phyloP scores from a whole-genome alignment of 257 asterid species.

The Salvia hispanica region DNA sequence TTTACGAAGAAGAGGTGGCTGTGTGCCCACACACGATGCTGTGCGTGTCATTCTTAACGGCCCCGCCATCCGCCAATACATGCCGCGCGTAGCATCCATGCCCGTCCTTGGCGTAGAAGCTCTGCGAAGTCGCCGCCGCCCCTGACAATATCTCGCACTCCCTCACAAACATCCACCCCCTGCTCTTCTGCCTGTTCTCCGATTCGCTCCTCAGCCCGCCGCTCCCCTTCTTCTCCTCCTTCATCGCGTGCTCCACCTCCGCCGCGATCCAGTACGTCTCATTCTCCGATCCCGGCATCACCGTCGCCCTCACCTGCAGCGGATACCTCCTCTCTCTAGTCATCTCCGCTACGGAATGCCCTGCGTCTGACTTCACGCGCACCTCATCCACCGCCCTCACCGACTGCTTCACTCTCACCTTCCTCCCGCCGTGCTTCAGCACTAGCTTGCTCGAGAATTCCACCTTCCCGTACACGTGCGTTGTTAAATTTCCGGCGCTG shows the following conservation, averaged over 20 bases:
- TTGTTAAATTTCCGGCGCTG: constrained; percentile 68
- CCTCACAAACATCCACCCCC: constrained; percentile 69
- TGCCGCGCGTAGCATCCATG: constrained; percentile 47
- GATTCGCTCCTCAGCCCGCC: constrained; percentile 32
- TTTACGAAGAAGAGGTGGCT: constrained; percentile 19
- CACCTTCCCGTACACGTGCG: constrained; percentile 34
- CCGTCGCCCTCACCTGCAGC: constrained; percentile 38
- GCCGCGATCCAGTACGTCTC: constrained; percentile 42
- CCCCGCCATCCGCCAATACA: constrained; percentile 49
- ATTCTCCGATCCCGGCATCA: constrained; percentile 37
- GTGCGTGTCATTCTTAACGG: constrained; percentile 37
- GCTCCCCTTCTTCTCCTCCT: constrained; percentile 41
- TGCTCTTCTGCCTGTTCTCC: constrained; percentile 45
- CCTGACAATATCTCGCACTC: constrained; percentile 66
- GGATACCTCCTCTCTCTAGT: constrained; percentile 48
- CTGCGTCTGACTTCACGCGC: constrained; percentile 33
- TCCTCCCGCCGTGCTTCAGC: constrained; percentile 47
- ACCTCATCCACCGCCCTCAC: constrained; percentile 43
- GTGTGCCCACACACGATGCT: constrained; percentile 43
- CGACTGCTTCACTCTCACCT: constrained; percentile 53
- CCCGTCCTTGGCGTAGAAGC: constrained; percentile 38
- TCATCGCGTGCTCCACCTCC: constrained; percentile 44
- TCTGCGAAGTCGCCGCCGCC: constrained; percentile 50
- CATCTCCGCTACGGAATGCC: constrained; percentile 24
- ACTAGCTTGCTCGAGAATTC: constrained; percentile 51